phyloP scores from a whole-genome alignment of 2,329 filamentous ascomycete genomes.

The Ophiosphaerella herpotricha region DNA sequence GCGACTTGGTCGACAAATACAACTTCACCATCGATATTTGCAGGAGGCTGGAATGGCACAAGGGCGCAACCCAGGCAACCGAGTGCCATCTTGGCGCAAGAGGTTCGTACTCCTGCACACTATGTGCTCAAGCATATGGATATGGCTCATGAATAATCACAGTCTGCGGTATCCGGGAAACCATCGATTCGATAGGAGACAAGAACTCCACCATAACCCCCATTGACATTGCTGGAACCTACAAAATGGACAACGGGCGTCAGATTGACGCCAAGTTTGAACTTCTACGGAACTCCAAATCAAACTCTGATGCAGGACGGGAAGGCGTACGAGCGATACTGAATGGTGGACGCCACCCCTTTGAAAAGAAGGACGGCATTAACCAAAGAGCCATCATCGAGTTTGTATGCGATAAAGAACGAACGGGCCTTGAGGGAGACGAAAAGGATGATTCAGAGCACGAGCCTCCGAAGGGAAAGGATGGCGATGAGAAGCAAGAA shows the following conservation, averaged over 20 bases:
- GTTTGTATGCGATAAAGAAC: conserved; percentile 77
- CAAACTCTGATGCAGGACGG: conserved; percentile 66
- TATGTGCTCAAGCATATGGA: too few species aligned
- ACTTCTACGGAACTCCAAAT: conserved; percentile 67
- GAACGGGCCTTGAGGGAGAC: conserved; percentile 72
- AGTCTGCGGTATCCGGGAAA: conserved; percentile 75
- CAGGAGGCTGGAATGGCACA: conserved; percentile 65
- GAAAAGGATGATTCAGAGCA: conserved; percentile 62
- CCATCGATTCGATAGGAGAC: conserved; percentile 56
- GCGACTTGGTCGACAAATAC: conserved; percentile 66
- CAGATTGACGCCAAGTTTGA: conserved; percentile 68
- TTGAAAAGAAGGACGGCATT: conserved; percentile 50
- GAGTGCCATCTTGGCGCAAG: conserved; percentile 72
- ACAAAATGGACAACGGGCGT: conserved; percentile 60
- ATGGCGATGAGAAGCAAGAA: conserved; percentile 21
- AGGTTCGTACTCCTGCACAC: conserved; percentile 52
- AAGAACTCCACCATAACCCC: conserved; percentile 59
- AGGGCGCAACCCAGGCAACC: conserved; percentile 54
- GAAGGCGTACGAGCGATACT: conserved; percentile 76
- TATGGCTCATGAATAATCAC: not conserved
- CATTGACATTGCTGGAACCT: conserved; percentile 75
- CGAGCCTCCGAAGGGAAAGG: conserved; percentile 18
- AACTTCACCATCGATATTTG: conserved; percentile 85
- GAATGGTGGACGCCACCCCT: conserved; percentile 59
- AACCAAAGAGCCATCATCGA: conserved; percentile 80